Percentiles rank a stretch among this genome's conserved stretches.
These are phyloP conservation scores for Apophysomyces elegans DNA, from an alignment of 371 early-diverging fungal genomes.

Conservation along the genomic window DNA sequence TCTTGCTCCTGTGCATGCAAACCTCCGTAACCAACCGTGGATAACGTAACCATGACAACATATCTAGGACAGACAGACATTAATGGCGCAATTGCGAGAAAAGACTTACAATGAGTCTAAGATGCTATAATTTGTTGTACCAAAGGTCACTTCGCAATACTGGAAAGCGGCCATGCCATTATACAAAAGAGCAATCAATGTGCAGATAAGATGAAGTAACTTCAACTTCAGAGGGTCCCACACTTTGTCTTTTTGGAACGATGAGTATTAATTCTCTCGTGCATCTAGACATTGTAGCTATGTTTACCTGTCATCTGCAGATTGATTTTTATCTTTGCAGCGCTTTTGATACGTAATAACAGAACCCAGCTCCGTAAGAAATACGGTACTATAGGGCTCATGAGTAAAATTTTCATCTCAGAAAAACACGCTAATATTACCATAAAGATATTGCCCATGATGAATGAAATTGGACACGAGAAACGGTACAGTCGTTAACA, in stretches of 20 bases:
- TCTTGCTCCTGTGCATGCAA: neutral
- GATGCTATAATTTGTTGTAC: constrained; percentile 48
- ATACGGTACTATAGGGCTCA: constrained; percentile 53
- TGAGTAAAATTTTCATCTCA: neutral
- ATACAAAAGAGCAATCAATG: constrained; percentile 67
- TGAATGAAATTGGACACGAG: constrained; percentile 53
- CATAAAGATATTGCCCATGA: constrained; percentile 59
- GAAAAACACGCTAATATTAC: constrained; percentile 21
- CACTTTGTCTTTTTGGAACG: constrained; percentile 35
- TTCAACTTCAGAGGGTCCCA: constrained; percentile 64
- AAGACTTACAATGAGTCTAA: constrained; percentile 49
- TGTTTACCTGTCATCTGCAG: constrained; percentile 48
- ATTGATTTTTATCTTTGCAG: constrained; percentile 61
- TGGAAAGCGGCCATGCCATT: constrained; percentile 73
- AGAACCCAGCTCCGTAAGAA: constrained; percentile 66
- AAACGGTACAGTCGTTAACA: constrained; percentile 60
- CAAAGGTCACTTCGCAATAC: constrained; percentile 69
- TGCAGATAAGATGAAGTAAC: constrained; percentile 63
- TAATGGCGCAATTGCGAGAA: too few relatives aligned
- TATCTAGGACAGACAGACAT: constrained; percentile 32
- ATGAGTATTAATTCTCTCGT: neutral
- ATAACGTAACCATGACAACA: constrained; percentile 67
- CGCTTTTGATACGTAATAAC: constrained; percentile 60
- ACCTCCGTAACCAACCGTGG: constrained; percentile 84
- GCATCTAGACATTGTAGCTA: neutral